Percentiles rank a stretch among this genome's conserved stretches.
These are phyloP conservation scores for Saccharum spontaneum DNA, from an alignment of 176 grass and related monocot genomes.

Conservation along the genomic window DNA sequence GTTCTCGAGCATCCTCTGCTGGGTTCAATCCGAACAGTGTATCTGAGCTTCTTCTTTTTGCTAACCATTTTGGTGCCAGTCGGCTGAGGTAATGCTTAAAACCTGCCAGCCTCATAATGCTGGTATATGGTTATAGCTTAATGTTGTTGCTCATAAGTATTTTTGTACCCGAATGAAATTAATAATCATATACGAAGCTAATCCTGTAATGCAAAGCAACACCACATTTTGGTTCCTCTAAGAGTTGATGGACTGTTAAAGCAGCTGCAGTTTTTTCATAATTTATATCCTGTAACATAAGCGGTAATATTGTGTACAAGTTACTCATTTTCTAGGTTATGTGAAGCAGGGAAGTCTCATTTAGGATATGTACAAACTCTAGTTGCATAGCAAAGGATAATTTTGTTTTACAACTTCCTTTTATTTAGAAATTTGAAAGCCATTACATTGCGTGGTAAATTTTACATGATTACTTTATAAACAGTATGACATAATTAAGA, in stretches of 20 bases:
- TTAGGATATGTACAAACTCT: conserved; percentile 9
- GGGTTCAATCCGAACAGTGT: conserved; percentile 71
- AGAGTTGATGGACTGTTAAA: not conserved
- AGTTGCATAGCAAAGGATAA: not conserved
- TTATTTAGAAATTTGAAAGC: conserved; percentile 19
- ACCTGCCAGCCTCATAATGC: conserved; percentile 13
- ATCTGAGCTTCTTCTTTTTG: conserved; percentile 76
- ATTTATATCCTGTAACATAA: conserved; percentile 1
- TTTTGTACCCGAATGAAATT: conserved; percentile 1
- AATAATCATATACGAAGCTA: not conserved
- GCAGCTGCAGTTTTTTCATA: not conserved
- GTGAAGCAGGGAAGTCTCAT: conserved; percentile 23
- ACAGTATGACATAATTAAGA: not conserved
- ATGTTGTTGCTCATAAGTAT: not conserved
- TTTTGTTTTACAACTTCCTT: not conserved
- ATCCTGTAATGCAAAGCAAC: not conserved
- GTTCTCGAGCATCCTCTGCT: conserved; percentile 77
- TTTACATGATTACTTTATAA: conserved; percentile 13
- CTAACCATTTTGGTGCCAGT: conserved; percentile 76
- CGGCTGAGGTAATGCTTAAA: conserved; percentile 68
- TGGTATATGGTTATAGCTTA: not conserved
- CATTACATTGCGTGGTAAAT: not conserved
- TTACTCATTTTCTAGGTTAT: conserved; percentile 14
- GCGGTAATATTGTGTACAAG: not conserved
- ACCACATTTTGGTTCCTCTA: conserved; percentile 4